A percentile compares a stretch with the other conserved stretches of the same genome.
phyloP scores from a whole-genome alignment of 2,329 filamentous ascomycete genomes.

The Ascochyta pisi region DNA sequence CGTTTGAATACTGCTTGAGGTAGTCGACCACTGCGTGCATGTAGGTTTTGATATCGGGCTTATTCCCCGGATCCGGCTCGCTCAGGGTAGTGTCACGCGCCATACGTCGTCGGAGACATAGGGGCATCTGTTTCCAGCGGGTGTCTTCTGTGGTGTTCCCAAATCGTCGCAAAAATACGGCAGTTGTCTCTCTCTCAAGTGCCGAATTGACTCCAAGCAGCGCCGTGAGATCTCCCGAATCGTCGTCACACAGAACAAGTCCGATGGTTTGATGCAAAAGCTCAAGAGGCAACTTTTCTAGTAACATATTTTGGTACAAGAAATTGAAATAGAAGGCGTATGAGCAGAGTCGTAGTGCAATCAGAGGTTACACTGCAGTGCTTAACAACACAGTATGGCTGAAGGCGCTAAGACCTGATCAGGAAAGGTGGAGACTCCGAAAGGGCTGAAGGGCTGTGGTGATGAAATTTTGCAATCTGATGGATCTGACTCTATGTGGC shows the following conservation, averaged over 20 bases:
- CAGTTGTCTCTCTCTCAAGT: not conserved
- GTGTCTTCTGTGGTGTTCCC: not conserved
- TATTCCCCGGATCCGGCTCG: not conserved
- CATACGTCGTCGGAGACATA: not conserved
- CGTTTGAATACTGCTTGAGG: not conserved
- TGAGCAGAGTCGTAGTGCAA: too few species aligned
- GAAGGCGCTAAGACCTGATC: too few species aligned
- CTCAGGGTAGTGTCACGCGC: not conserved
- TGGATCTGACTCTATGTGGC: too few species aligned
- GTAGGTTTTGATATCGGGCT: not conserved
- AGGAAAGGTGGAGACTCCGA: too few species aligned
- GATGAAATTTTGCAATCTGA: too few species aligned
- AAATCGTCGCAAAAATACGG: not conserved
- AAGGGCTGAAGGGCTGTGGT: too few species aligned
- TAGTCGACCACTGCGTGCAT: slow-evolving; percentile 1
- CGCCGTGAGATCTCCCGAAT: not conserved
- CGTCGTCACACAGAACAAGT: not conserved
- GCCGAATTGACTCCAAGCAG: not conserved
- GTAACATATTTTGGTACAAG: not conserved
- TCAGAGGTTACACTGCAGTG: too few species aligned
- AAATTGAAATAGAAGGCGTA: too few species aligned
- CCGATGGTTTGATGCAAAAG: not conserved
- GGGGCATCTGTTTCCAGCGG: not conserved
- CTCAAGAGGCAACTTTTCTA: slow-evolving; percentile 5
- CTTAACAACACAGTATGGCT: too few species aligned